Evolutionary conservation across 2,329 filamentous ascomycete genomes (phyloP).

Genomic region (Penicillium sp.): DNA sequence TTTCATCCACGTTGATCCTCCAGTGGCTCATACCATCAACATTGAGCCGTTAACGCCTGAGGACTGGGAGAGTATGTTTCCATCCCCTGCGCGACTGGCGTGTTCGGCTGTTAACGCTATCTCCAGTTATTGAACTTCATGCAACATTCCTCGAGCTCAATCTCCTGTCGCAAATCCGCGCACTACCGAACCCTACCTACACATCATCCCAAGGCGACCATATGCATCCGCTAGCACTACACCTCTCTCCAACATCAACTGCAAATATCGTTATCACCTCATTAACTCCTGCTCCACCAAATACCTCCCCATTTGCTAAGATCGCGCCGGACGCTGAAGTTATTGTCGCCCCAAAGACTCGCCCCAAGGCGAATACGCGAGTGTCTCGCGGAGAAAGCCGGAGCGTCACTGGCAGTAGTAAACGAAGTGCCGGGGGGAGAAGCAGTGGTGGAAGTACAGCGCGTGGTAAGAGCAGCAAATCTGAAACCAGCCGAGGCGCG

Average conservation of each 20-base stretch:
- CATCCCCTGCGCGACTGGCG: not conserved
- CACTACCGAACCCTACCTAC: slow-evolving; percentile 83
- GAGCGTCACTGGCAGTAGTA: slow-evolving; percentile 79
- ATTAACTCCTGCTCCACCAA: slow-evolving; percentile 73
- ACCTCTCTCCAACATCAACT: slow-evolving; percentile 92
- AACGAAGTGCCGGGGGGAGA: slow-evolving; percentile 72
- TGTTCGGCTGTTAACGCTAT: slow-evolving; percentile 16
- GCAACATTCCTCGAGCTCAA: slow-evolving; percentile 95
- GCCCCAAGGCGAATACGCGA: slow-evolving; percentile 67
- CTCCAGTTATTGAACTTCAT: slow-evolving; percentile 86
- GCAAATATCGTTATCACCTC: slow-evolving; percentile 88
- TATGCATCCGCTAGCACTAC: slow-evolving; percentile 83
- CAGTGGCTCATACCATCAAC: slow-evolving; percentile 89
- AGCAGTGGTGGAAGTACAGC: slow-evolving; percentile 72
- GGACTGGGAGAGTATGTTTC: slow-evolving; percentile 81
- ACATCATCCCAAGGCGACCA: slow-evolving; percentile 57
- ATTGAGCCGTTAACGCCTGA: slow-evolving; percentile 95
- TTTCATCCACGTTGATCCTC: slow-evolving; percentile 83
- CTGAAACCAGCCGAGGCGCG: slow-evolving; percentile 59
- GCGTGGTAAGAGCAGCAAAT: slow-evolving; percentile 60
- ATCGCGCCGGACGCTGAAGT: slow-evolving; percentile 94
- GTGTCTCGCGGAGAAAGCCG: slow-evolving; percentile 71
- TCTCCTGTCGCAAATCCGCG: slow-evolving; percentile 88
- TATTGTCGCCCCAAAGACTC: slow-evolving; percentile 92
- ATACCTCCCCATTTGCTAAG: slow-evolving; percentile 80